Conservation (phyloP, 495 filamentous ascomycete species). For the Lichina pygmaea region DNA sequence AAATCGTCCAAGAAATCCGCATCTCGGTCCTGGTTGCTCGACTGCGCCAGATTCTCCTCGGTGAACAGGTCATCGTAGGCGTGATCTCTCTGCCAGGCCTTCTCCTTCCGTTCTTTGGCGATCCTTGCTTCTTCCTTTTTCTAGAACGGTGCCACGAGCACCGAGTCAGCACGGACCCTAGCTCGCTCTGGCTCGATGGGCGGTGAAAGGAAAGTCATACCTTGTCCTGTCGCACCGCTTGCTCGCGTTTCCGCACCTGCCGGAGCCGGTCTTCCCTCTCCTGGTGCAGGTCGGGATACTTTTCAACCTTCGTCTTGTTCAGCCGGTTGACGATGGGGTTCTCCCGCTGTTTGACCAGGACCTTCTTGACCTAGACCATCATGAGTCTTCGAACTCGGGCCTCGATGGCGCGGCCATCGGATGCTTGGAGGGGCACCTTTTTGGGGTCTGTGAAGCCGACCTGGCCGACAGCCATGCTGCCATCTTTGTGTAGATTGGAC, state of each 20-base stretch:
- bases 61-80: slow-evolving; percentile 71
- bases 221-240: slow-evolving; percentile 34
- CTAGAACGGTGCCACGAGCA: slow-evolving; percentile 11
- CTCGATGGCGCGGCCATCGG: not conserved
- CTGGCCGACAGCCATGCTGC: slow-evolving; percentile 86
- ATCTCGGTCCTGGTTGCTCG: slow-evolving; percentile 39
- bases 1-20: slow-evolving; percentile 45
- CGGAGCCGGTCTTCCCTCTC: slow-evolving; percentile 54
- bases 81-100: slow-evolving; percentile 84
- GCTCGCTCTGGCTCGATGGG: not conserved
- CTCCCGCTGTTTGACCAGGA: slow-evolving; percentile 48
- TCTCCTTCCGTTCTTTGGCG: slow-evolving; percentile 52
- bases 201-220: slow-evolving; percentile 15
- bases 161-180: not conserved
- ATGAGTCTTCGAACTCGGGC: not conserved
- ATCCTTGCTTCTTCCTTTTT: slow-evolving; percentile 57
- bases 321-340: slow-evolving; percentile 86
- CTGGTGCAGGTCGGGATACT: slow-evolving; percentile 49
- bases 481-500: slow-evolving; percentile 88
- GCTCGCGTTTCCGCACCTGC: slow-evolving; percentile 39
- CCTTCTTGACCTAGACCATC: slow-evolving; percentile 34
- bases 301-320: slow-evolving; percentile 81
- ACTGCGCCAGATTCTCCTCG: slow-evolving; percentile 33
- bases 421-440: slow-evolving; percentile 13
- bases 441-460: slow-evolving; percentile 84